Percentiles rank a stretch among this genome's conserved stretches.
Conservation (phyloP, 1,284 basidiomycete genomes). For the Cutaneotrichosporon sp. region DNA sequence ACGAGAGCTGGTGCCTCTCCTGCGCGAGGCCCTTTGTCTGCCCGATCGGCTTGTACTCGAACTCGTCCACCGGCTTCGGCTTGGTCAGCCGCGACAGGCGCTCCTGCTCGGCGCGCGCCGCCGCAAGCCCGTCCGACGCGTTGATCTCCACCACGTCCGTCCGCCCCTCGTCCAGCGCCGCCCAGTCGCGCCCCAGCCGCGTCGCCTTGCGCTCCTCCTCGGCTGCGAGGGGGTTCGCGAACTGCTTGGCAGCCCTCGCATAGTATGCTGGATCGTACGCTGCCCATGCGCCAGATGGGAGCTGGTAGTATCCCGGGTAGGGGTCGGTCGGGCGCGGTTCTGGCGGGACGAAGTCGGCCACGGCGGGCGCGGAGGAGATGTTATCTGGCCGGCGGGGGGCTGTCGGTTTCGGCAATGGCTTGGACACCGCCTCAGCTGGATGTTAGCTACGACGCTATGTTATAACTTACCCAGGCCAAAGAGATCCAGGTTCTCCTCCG, state of each 20-base stretch:
- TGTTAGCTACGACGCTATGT: conserved; percentile 3
- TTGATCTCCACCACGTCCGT: conserved; percentile 33
- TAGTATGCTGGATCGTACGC: conserved; percentile 74
- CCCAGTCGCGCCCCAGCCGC: conserved; percentile 39
- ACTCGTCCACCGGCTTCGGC: conserved; percentile 36
- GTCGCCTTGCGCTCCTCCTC: conserved; percentile 12
- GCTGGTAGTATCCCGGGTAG: conserved; percentile 83
- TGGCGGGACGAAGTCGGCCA: conserved; percentile 63
- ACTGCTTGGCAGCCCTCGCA: conserved; percentile 54
- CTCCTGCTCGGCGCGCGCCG: conserved; percentile 29
- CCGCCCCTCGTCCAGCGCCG: conserved; percentile 31
- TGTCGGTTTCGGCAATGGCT: background rate
- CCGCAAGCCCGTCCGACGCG: conserved; percentile 30
- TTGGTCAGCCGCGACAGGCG: conserved; percentile 26
- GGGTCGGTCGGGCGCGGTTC: conserved; percentile 68
- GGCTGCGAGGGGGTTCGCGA: background rate
- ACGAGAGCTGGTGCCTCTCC: conserved; percentile 46
- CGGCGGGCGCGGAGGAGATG: conserved; percentile 40
- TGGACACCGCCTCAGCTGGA: conserved; percentile 14
- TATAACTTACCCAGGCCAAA: conserved; percentile 46
- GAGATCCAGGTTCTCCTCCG: conserved; percentile 32
- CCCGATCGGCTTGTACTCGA: conserved; percentile 44
- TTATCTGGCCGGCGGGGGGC: conserved; percentile 28
- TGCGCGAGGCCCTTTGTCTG: conserved; percentile 45
- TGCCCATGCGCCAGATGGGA: conserved; percentile 72